Evolutionary conservation across 345 rosid genomes (phyloP), one percentile per base, ranked within the genome.

Genomic region (Brassica rapa): DNA sequence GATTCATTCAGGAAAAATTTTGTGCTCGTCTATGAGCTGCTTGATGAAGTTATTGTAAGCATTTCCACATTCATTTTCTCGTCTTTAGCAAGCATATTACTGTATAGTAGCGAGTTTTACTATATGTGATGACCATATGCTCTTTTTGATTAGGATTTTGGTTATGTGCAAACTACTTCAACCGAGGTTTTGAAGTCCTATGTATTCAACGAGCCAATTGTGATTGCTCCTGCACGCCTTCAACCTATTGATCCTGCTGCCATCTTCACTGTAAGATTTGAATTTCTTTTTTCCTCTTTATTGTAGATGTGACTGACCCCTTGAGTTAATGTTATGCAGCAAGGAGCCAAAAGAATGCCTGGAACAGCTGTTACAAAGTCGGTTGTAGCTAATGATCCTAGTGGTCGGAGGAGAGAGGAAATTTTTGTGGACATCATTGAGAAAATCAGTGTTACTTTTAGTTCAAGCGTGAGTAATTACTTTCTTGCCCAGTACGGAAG

Each of bases 301-400:
- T 70, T 15, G 53, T 53, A 46, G 60, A n/a, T 81, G 19, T 53
- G 55, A 53, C 73, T 82, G 79, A 87, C 68, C 8, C 12, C 66
- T 62, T 10, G 4, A 80, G 24, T 64, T 77, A 70, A 76, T 83
- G 33, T 32, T 37, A 68, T 86, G 84, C 90, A 96, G 98, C 97
- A 96, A 89, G 98, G 99, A 73, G 86, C 84, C 74, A 93, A 96
- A 86, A 84, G 97, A 80, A 91, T 96, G 98, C 99, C 99, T 24
- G 98, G 98, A 69, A 90, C 92, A n/a, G 99, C 99, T 24, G 97
- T 96, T 57, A 96, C 99, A 33, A 93, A 93, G 79, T 96, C 99
- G 39, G 94, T 91, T 82, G 93, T 96, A 21, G 98, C 98, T 62
- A 96, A 91, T 90, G 99, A 96, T 62, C 93, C 96, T 67, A 93